Base-by-base conservation (phyloP, 129 eudicot genomes). In the Dittrichia graveolens region DNA sequence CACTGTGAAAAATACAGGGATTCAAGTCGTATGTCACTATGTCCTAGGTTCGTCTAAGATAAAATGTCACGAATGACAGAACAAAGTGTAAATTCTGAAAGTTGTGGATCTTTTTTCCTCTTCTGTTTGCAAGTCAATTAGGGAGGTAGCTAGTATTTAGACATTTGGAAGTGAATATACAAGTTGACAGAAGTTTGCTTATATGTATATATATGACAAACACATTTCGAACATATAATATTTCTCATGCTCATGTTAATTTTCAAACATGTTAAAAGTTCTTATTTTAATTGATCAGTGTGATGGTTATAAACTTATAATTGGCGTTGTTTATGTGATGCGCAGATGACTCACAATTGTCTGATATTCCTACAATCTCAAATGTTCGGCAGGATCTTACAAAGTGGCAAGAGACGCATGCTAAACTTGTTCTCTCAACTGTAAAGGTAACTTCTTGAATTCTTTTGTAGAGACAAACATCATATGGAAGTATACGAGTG, bases 311-410 rank as follows among this genome's bases (percentile, higher is more conserved):
- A 24, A 24, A 24, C 31, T 24, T 24, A 2, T 24, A 76, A 47
- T 31, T 50, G 35, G 56, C 65, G 61, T 52, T 6, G 7, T 74
- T 48, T 59, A 59, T 78, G 79, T 79, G 67, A 65, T 74, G 42
- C 78, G 89, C 96, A 93, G 98, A 93, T 81, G 96, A 89, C 78
- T 77, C 96, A n/a, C 64, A 84, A 71, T 65, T 94, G 77, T 85
- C 96, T 71, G 89, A 90, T 82, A 83, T 88, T 44, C 96, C 95
- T 47, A 81, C 89, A 0, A 86, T 90, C 73, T 94, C 98, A 82
- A 90, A 94, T 86, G 87, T 94, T 49, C 80, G 93, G 61, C 98
- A 90, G 80, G 98, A 94, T 82, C 96, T 94, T 79, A 85, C 96
- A 8, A 83, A 90, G 73, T 94, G 88, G 85, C 96, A 94, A 82